Percentiles rank a stretch among this genome's conserved stretches.
Conservation (phyloP, 2,329 filamentous ascomycete genomes). For the Nemania bipapillata region DNA sequence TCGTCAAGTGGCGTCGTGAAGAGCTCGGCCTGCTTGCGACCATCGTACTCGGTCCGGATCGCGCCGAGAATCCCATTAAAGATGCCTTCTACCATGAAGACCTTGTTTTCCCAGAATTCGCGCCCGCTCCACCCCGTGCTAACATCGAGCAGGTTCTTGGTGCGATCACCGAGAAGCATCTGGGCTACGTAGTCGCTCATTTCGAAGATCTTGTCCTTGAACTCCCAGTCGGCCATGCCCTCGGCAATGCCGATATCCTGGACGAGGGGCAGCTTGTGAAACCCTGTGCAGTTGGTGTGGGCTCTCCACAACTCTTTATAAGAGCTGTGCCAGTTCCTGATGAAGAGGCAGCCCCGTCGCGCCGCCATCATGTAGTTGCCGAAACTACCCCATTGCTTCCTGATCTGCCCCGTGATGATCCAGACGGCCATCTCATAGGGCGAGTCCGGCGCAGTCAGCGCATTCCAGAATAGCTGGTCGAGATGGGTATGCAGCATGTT, state of each 20-base stretch:
- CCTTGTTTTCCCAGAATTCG: slow-evolving; percentile 50
- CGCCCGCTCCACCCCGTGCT: slow-evolving; percentile 50
- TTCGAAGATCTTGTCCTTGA: slow-evolving; percentile 39
- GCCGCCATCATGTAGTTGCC: slow-evolving; percentile 58
- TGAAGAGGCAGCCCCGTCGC: slow-evolving; percentile 56
- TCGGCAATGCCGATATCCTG: slow-evolving; percentile 51
- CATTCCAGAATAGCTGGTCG: slow-evolving; percentile 52
- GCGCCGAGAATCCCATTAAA: slow-evolving; percentile 45
- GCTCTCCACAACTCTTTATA: slow-evolving; percentile 54
- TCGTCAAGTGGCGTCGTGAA: slow-evolving; percentile 52
- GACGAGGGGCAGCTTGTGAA: slow-evolving; percentile 48
- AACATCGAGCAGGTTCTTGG: slow-evolving; percentile 49
- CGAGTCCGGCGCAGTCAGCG: slow-evolving; percentile 43
- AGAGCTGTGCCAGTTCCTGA: slow-evolving; percentile 57
- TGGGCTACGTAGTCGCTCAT: slow-evolving; percentile 55
- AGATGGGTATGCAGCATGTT: slow-evolving; percentile 52
- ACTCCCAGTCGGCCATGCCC: slow-evolving; percentile 44
- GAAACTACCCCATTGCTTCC: slow-evolving; percentile 51
- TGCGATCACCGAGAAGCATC: slow-evolving; percentile 54
- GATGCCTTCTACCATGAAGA: slow-evolving; percentile 49
- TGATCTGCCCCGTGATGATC: slow-evolving; percentile 52
- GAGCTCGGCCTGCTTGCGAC: slow-evolving; percentile 48
- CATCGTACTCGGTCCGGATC: slow-evolving; percentile 47
- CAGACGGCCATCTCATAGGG: slow-evolving; percentile 51
- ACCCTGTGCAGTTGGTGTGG: slow-evolving; percentile 50